These are phyloP conservation scores for Sporormia fimetaria DNA, from an alignment of 495 filamentous ascomycete genomes.

Conservation along the genomic window DNA sequence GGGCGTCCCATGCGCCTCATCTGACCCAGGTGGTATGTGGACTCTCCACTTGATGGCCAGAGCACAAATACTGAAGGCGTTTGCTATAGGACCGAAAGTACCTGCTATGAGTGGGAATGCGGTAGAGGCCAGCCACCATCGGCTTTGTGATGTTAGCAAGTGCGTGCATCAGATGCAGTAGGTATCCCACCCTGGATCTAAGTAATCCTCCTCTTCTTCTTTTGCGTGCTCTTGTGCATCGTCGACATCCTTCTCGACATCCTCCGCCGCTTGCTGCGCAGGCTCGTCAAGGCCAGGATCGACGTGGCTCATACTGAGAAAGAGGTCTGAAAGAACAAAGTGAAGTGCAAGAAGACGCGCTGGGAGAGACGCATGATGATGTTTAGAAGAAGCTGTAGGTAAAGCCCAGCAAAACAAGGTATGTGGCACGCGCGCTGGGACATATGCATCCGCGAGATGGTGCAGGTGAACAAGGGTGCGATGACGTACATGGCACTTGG, in stretches of 20 bases:
- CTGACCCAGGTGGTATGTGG: constrained; percentile 41
- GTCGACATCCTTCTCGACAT: constrained; percentile 35
- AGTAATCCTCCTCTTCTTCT: constrained; percentile 37
- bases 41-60: constrained; percentile 64
- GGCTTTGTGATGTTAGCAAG: constrained; percentile 32
- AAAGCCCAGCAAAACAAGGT: not conserved
- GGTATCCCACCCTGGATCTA: constrained; percentile 44
- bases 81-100: constrained; percentile 75
- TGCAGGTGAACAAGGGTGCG: constrained; percentile 7
- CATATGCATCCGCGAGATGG: not conserved
- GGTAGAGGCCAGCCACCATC: constrained; percentile 82
- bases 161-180: not conserved
- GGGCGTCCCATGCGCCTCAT: constrained; percentile 39
- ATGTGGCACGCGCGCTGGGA: not conserved
- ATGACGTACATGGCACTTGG: too few relatives aligned
- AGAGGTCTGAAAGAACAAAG: not conserved
- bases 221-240: constrained; percentile 26
- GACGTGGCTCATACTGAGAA: constrained; percentile 30
- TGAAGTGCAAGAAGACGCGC: not conserved
- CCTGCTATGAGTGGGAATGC: constrained; percentile 72
- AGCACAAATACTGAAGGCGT: constrained; percentile 69
- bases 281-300: constrained; percentile 47
- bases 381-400: not conserved
- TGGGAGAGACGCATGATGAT: not conserved
- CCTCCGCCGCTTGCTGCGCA: constrained; percentile 39